Base-by-base conservation (phyloP, 306 rosid species). In the Oxytropis ochrocephala region DNA sequence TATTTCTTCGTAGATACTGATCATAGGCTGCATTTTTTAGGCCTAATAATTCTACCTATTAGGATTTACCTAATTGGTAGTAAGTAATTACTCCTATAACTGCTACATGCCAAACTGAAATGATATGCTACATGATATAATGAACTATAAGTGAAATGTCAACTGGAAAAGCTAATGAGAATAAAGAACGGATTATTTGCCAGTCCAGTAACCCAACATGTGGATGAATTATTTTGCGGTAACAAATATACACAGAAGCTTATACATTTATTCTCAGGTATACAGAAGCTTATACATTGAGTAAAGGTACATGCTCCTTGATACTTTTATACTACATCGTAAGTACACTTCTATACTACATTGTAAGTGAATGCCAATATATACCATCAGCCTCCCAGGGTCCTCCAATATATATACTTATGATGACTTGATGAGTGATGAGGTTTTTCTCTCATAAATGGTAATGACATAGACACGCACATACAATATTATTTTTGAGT, bases 401-500 rank as follows among this genome's bases (percentile, higher is more conserved):
- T 52, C 51, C 46, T 27, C 13, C 33, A 24, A 24, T 24, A 24
- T 24, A 24, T 24, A 24, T 24, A 24, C 29, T n/a, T n/a, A n/a
- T n/a, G n/a, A n/a, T n/a, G n/a, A 42, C 38, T 11, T 42, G 27
- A 32, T 13, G 51, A 66, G 19, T 7, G 17, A 55, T 38, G 8
- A 69, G 64, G 49, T 24, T 64, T 24, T 64, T 49, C 75, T 18
- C 53, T 18, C 61, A 17, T 41, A 36, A 41, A 41, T 47, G 56
- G 54, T 30, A 16, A 57, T 8, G 18, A 33, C 44, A 11, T 24
- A 24, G 17, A 19, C 8, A 21, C 4, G 14, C 2, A 33, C 16
- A 57, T 24, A 12, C 70, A 24, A 24, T 24, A 36, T 79, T 77
- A 90, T 27, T 84, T 93, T 44, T 77, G 84, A 52, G 83, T 84